phyloP scores from a whole-genome alignment of 768 basidiomycete genomes.

The Podaxis carcinomalis region DNA sequence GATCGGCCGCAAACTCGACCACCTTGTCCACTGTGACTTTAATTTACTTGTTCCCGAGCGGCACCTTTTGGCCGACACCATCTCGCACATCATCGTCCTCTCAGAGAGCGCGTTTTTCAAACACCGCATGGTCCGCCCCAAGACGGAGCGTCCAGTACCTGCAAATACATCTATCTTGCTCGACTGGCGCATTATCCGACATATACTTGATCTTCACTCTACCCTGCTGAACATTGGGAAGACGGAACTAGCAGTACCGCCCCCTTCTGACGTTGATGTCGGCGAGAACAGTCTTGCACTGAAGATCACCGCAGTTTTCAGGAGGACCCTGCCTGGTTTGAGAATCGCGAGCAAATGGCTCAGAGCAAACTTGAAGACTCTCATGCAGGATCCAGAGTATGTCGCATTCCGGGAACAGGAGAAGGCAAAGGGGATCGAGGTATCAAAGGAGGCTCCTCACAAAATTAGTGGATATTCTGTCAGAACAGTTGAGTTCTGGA shows the following conservation, averaged over 20 bases:
- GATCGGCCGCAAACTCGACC: slow-evolving; percentile 40
- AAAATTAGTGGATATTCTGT: slow-evolving; percentile 33
- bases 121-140: slow-evolving; percentile 66
- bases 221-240: slow-evolving; percentile 63
- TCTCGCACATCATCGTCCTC: slow-evolving; percentile 69
- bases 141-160: slow-evolving; percentile 23
- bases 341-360: slow-evolving; percentile 92
- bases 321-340: slow-evolving; percentile 82
- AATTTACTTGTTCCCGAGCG: slow-evolving; percentile 59
- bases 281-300: slow-evolving; percentile 62
- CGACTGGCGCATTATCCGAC: slow-evolving; percentile 64
- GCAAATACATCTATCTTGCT: slow-evolving; percentile 33
- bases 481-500: slow-evolving; percentile 62
- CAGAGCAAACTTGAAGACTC: slow-evolving; percentile 65
- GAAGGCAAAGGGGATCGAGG: slow-evolving; percentile 22
- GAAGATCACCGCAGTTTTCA: slow-evolving; percentile 80
- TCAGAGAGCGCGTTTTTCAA: slow-evolving; percentile 84
- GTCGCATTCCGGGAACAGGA: slow-evolving; percentile 27
- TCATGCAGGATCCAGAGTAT: slow-evolving; percentile 43
- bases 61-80: slow-evolving; percentile 68
- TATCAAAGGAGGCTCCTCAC: slow-evolving; percentile 24
- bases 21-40: slow-evolving; percentile 53
- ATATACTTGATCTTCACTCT: slow-evolving; percentile 62
- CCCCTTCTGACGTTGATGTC: slow-evolving; percentile 49
- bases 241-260: slow-evolving; percentile 53